Evolutionary conservation across 2,329 filamentous ascomycete species (phyloP), one percentile per base, ranked within the genome.

Genomic region (Davidsoniella australis): DNA sequence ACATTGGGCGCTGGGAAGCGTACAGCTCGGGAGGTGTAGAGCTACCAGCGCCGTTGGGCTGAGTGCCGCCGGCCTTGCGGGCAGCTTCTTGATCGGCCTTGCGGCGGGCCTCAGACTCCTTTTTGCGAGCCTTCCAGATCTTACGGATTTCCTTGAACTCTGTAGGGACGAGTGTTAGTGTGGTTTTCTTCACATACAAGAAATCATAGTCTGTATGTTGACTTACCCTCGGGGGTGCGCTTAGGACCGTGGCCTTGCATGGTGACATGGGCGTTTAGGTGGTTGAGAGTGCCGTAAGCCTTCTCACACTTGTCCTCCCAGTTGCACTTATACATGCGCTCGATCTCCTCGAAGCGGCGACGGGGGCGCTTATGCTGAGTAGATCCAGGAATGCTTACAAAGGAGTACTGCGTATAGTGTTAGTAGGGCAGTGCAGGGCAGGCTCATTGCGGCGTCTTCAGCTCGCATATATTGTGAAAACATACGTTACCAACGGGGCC

Each of bases 121-220:
- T 98, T 77, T 96, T 96, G 60, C 91, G 86, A 38, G 85, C 85
- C 70, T 96, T 98, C 91, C 91, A 98, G 62, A 96, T 89, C 63
- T 96, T 96, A 55, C 91, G 84, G 53, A 96, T 95, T 61, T 98
- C 91, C 64, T 98, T 98, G 69, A 98, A 96, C 65, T 96, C 91
- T 96, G 29, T 33, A 33, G 29, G 61, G 26, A 24, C 20, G 9
- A 17, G 16, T 29, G 23, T 45, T 45, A 45, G 42, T 23, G 9
- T 36, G 18, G 23, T 38, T 16, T 16, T 20, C 6, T 43, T 26
- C 29, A 17, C 16, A 24, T 23, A 23, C 20, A 12, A 9, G 9
- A 33, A 33, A 12, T 33, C 2, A 12, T 12, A 33, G 29, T 12
- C 29, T 9, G 8, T 9, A 33, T 4, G 2, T 12, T 16, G 12